phyloP scores from a whole-genome alignment of 2,329 filamentous ascomycete genomes.

The Colletotrichum karsti region DNA sequence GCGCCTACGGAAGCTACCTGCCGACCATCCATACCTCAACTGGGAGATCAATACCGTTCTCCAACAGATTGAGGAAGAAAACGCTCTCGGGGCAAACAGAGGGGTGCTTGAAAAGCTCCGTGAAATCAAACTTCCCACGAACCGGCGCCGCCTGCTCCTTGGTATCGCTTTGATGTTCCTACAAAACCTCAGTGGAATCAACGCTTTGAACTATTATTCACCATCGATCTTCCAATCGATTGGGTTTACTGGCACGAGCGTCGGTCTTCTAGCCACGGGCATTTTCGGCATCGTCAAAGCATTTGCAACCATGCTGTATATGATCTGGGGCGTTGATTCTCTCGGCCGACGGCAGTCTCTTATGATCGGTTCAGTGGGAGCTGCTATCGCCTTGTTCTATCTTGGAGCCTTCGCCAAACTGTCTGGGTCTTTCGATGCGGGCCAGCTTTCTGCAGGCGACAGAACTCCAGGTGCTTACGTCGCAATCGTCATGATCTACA shows the following conservation, averaged over 20 bases:
- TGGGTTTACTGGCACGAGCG: constrained; percentile 65
- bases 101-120: constrained; percentile 4
- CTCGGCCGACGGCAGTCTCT: constrained; percentile 32
- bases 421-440: constrained; percentile 25
- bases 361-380: constrained; percentile 33
- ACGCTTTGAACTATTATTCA: constrained; percentile 41
- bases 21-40: constrained; percentile 48
- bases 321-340: constrained; percentile 32
- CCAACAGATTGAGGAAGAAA: constrained; percentile 63
- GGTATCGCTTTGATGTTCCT: constrained; percentile 51
- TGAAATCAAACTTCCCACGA: constrained; percentile 17
- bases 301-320: constrained; percentile 30
- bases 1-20: constrained; percentile 47
- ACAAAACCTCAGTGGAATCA: constrained; percentile 26
- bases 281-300: constrained; percentile 71
- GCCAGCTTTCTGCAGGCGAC: background rate
- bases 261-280: constrained; percentile 68
- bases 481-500: constrained; percentile 37
- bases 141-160: constrained; percentile 64
- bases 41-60: constrained; percentile 61
- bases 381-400: constrained; percentile 41
- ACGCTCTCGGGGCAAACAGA: background rate
- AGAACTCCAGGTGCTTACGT: constrained; percentile 29
- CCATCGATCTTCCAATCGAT: constrained; percentile 71
- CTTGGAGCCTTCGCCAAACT: constrained; percentile 35